Percentiles rank a stretch among this genome's conserved stretches.
Evolutionary conservation across 106 monocot genomes (phyloP).

Genomic region (Ottelia alismoides): DNA sequence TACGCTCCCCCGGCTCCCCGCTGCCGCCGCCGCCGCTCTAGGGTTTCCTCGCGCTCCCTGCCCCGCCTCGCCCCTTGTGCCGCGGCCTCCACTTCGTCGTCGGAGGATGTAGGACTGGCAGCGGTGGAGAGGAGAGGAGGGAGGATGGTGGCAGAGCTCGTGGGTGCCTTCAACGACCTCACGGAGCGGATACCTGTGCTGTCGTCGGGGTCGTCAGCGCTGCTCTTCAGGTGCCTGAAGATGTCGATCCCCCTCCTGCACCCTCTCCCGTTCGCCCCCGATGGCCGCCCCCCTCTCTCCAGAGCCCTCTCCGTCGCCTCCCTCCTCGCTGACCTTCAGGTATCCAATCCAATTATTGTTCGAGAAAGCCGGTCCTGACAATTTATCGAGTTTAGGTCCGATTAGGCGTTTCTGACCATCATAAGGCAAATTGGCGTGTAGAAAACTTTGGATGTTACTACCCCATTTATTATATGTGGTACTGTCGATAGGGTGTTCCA

Average conservation of each 20-base stretch:
- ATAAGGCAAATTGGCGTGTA: no score
- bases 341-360: conserved; percentile 1
- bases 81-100: no score
- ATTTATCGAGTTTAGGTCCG: no score
- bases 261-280: conserved; percentile 20
- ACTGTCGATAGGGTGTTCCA: no score
- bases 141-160: conserved; percentile 68
- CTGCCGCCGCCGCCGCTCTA: no score
- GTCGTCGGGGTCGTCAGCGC: conserved; percentile 43
- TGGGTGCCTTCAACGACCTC: conserved; percentile 70
- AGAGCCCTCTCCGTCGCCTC: conserved; percentile 51
- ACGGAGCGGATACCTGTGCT: conserved; percentile 38
- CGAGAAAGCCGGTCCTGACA: no score
- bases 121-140: conserved; percentile 31
- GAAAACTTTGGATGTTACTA: no score
- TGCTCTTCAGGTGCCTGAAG: conserved; percentile 60
- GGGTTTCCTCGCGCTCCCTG: no score
- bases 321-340: conserved; percentile 79
- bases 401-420: no score
- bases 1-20: no score
- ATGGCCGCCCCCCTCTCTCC: conserved; percentile 37
- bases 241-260: conserved; percentile 58
- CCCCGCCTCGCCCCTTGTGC: no score
- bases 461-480: no score
- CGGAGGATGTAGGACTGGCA: background rate